phyloP scores from a whole-genome alignment of 2,329 filamentous ascomycete species.

The Pleomassaria siparia region DNA sequence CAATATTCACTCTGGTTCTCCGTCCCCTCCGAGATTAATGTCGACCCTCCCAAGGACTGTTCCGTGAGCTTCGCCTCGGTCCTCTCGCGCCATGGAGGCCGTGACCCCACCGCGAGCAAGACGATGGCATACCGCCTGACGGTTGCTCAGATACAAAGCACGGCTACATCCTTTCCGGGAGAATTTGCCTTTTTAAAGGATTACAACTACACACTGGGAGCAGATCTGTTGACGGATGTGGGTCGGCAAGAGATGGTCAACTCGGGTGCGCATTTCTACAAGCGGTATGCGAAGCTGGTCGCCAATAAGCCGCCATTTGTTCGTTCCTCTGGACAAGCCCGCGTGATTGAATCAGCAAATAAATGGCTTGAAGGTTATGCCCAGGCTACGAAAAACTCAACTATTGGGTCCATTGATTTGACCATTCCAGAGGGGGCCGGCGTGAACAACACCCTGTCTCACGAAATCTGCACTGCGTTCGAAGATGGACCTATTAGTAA shows the following conservation, averaged over 20 bases:
- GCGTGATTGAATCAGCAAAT: constrained; percentile 73
- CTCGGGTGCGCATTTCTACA: constrained; percentile 75
- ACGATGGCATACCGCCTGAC: constrained; percentile 63
- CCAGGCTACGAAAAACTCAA: constrained; percentile 48
- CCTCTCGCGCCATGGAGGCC: constrained; percentile 80
- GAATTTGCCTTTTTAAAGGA: constrained; percentile 70
- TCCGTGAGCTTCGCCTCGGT: constrained; percentile 76
- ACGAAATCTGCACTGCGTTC: constrained; percentile 71
- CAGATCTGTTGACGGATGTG: constrained; percentile 68
- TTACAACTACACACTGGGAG: constrained; percentile 71
- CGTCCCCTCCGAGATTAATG: constrained; percentile 66
- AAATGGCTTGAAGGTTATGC: constrained; percentile 79
- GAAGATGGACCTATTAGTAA: constrained; percentile 59
- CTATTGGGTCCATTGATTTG: constrained; percentile 51
- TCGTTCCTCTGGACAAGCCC: constrained; percentile 67
- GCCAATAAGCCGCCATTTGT: constrained; percentile 65
- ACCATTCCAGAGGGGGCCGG: constrained; percentile 67
- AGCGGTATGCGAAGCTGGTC: constrained; percentile 68
- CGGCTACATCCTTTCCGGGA: constrained; percentile 57
- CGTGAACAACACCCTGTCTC: constrained; percentile 80
- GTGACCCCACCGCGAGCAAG: constrained; percentile 75
- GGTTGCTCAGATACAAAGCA: constrained; percentile 66
- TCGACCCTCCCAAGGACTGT: constrained; percentile 66
- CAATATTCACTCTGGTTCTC: constrained; percentile 86
- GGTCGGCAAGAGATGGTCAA: constrained; percentile 71